Base-by-base conservation (phyloP, 441 rosid species). In the Erysimum pusillum region DNA sequence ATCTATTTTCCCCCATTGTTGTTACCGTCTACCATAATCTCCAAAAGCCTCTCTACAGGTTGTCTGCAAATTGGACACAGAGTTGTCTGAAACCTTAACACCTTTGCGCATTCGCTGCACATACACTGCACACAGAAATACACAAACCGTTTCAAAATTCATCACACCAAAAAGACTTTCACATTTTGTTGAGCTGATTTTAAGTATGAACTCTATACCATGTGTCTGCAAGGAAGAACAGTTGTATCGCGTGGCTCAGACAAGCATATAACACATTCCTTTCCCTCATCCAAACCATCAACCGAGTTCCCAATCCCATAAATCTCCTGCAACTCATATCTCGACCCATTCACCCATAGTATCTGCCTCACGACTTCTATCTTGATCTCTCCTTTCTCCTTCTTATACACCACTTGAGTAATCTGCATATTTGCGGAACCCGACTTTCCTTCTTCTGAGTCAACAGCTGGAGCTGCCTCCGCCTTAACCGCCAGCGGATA, bases 141-240 rank as follows among this genome's bases (percentile, higher is more conserved):
- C 53, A 45, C 41, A 67, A 67, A 67, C 13, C 38, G 17, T 4
- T n/a, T 46, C 63, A 53, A 15, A 36, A 59, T 18, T 14, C 25
- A 56, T 22, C 0, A 8, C 3, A 11, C 20, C 25, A 2, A 42
- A 44, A 69, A 11, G 20, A 13, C n/a, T 35, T 39, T 61, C 11
- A 7, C 7, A 10, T 9, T 61, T 7, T 61, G 17, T 35, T 15
- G 41, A 42, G 7, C 46, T 58, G 7, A 18, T 34, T 57, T 11
- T 3, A 39, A 20, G 32, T 11, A 5, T 34, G 34, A 34, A 22
- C 59, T 32, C 12, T 31, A 35, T 78, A 94, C 98, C 96, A 94
- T 83, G 81, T 94, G 98, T 51, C 98, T 83, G 82, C 98, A 94
- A 44, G 93, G 98, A 85, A 94, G 97, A 79, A 91, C 93, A 15